phyloP scores from a whole-genome alignment of 1,284 basidiomycete species.

The Boletus semigastroideus region DNA sequence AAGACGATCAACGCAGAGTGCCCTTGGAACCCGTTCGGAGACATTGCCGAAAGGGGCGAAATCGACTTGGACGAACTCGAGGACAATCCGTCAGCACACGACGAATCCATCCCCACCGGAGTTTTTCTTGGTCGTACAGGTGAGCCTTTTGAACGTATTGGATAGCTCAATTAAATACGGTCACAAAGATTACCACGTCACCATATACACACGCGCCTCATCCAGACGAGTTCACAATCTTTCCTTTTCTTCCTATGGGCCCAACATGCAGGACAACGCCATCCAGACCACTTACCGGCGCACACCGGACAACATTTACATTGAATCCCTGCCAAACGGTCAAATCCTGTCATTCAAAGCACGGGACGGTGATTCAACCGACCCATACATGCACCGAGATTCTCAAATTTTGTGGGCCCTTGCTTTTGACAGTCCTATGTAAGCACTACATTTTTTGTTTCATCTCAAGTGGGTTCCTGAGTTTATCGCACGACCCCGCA shows the following conservation, averaged over 20 bases:
- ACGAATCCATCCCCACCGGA: constrained; percentile 48
- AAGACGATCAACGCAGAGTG: constrained; percentile 78
- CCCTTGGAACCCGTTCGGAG: constrained; percentile 69
- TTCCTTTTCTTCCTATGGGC: constrained; percentile 81
- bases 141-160: constrained; percentile 36
- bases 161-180: constrained; percentile 2
- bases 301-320: constrained; percentile 74
- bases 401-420: constrained; percentile 48
- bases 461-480: constrained; percentile 5
- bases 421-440: constrained; percentile 34
- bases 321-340: constrained; percentile 76
- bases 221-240: constrained; percentile 60
- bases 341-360: constrained; percentile 72
- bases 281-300: constrained; percentile 65
- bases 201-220: constrained; percentile 54
- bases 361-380: constrained; percentile 26
- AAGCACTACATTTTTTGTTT: neutral
- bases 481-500: constrained; percentile 27
- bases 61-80: constrained; percentile 69
- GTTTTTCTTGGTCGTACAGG: constrained; percentile 83
- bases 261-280: constrained; percentile 73
- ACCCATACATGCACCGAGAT: constrained; percentile 28
- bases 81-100: constrained; percentile 44
- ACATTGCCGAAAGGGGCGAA: constrained; percentile 45
- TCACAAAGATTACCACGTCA: constrained; percentile 66